Base-by-base conservation (phyloP, 257 asterid species). In the Datura wrightii region DNA sequence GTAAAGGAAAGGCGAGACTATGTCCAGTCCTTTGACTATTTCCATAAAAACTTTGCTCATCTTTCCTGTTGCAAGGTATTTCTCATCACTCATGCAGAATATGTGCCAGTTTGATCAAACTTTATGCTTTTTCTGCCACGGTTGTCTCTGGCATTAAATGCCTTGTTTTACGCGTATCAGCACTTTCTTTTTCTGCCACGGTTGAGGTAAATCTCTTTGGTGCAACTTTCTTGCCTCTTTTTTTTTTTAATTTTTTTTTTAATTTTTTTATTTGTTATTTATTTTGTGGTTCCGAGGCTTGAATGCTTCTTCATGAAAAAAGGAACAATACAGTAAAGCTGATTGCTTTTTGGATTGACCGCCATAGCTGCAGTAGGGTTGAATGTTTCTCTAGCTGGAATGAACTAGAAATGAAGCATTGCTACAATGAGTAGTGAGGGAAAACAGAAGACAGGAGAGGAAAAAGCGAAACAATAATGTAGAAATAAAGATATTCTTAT, bases 11-110 rank as follows among this genome's bases (percentile, higher is more conserved):
- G 54, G 8, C 2, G 14, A 14, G 81, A 76, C 62, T 76, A 8
- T 24, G n/a, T 50, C 60, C 81, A 3, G 62, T 50, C 63, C 31
- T 52, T 78, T 52, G 82, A 52, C 46, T 76, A 16, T 76, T 78
- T 14, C 63, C 63, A 34, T 52, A 31, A 78, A 31, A 76, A 50
- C 82, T 50, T 74, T 6, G 19, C 82, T 78, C 82, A 52, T 78
- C 48, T 78, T 76, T 78, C 63, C 63, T 78, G 62, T 52, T 78
- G 63, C 82, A 14, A 76, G 11, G 31, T 50, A 52, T 34, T 31
- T 14, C 48, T 78, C 63, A 48, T 24, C 3, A 19, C 81, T 48
- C 81, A 7, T 31, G 63, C 63, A 50, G 63, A 76, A 50, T 31
- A 52, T 78, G 46, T 52, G 82, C 48, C 63, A 78, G 14, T 15